Evolutionary conservation across 495 filamentous ascomycete species (phyloP).

Genomic region (Penicillium lagena): DNA sequence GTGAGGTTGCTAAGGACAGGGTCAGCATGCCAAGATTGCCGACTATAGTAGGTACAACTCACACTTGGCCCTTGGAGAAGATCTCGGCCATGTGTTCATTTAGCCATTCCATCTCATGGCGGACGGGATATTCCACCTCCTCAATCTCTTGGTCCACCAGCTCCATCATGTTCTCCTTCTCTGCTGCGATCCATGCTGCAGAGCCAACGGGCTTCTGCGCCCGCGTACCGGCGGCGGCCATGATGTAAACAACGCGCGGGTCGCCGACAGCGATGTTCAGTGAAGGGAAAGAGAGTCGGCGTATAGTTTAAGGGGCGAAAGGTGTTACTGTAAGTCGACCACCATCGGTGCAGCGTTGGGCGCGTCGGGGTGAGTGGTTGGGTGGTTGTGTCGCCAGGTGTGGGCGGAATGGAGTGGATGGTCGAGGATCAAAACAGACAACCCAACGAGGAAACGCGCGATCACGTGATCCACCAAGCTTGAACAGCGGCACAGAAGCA

Average conservation of each 20-base stretch:
- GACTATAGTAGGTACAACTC: constrained; percentile 23
- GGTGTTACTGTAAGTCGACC: neutral
- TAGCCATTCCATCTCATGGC: constrained; percentile 90
- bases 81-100: constrained; percentile 97
- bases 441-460: constrained; percentile 16
- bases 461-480: constrained; percentile 10
- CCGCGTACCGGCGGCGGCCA: constrained; percentile 42
- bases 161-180: constrained; percentile 57
- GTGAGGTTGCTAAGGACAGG: constrained; percentile 60
- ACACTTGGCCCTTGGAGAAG: constrained; percentile 81
- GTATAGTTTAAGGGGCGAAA: neutral
- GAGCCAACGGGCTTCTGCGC: constrained; percentile 56
- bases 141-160: constrained; percentile 70
- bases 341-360: constrained; percentile 4
- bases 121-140: constrained; percentile 80
- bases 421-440: constrained; percentile 22
- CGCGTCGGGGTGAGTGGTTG: constrained; percentile 4
- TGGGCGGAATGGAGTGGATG: neutral
- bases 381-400: constrained; percentile 3
- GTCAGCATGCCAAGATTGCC: constrained; percentile 25
- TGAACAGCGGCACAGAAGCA: too few relatives aligned
- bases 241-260: constrained; percentile 38
- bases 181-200: constrained; percentile 59
- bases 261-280: neutral
- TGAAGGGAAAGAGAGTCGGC: neutral